A percentile compares a stretch with the other conserved stretches of the same genome.
Conservation (phyloP, 352 stramenopile species). For the Pythium monospermum region DNA sequence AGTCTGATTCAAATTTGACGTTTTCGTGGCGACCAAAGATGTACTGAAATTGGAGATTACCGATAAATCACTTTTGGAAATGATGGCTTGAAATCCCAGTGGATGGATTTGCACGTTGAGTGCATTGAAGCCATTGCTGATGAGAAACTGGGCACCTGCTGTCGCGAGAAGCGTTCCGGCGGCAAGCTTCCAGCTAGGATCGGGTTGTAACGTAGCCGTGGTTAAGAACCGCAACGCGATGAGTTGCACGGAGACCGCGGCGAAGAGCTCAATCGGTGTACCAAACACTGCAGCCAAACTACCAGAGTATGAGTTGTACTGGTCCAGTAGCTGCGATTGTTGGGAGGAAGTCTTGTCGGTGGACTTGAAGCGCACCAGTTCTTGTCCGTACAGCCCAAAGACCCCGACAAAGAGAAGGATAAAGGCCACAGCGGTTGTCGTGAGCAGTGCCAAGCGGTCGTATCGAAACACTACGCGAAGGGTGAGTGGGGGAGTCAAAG, state of each 20-base stretch:
- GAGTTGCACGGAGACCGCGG: neutral
- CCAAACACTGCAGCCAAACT: neutral
- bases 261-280: neutral
- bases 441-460: too few relatives aligned
- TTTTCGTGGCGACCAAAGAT: neutral
- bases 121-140: conserved; percentile 1
- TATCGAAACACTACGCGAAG: too few relatives aligned
- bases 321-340: neutral
- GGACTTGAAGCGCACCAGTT: neutral
- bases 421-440: too few relatives aligned
- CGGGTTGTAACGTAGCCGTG: neutral
- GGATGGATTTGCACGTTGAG: conserved; percentile 1
- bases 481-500: too few relatives aligned
- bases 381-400: neutral
- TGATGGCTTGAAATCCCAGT: neutral
- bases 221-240: neutral
- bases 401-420: too few relatives aligned
- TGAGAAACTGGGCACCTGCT: neutral
- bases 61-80: neutral
- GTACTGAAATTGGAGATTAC: neutral
- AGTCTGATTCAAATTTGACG: neutral
- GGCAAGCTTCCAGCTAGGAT: neutral
- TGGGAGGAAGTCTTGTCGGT: neutral
- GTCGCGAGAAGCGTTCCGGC: neutral
- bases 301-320: conserved; percentile 4